A percentile compares a stretch with the other conserved stretches of the same genome.
These are phyloP conservation scores for Cercis canadensis DNA, from an alignment of 306 rosid species.

Conservation along the genomic window DNA sequence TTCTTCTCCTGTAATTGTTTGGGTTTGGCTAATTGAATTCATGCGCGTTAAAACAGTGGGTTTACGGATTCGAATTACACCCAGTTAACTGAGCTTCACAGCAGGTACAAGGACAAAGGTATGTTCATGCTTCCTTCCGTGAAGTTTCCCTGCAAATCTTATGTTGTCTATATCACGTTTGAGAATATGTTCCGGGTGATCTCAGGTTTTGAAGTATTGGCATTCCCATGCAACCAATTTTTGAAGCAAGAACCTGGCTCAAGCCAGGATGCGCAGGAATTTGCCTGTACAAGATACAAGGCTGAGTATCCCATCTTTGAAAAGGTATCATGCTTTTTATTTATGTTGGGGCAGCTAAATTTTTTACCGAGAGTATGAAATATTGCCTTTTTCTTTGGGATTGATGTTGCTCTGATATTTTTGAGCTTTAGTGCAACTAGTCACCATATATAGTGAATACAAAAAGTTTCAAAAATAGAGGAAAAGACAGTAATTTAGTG, in stretches of 20 bases:
- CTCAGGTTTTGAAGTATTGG: conserved; percentile 88
- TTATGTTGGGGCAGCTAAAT: conserved; percentile 12
- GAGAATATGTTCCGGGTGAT: conserved; percentile 7
- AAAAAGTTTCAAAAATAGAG: conserved; percentile 5
- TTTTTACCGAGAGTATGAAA: background rate
- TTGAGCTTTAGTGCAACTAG: background rate
- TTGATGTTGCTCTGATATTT: background rate
- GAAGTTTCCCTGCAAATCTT: too few relatives aligned
- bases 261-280: conserved; percentile 68
- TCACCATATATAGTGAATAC: background rate
- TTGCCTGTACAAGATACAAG: conserved; percentile 81
- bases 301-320: conserved; percentile 90
- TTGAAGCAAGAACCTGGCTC: conserved; percentile 86
- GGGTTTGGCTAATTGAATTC: conserved; percentile 33
- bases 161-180: background rate
- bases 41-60: conserved; percentile 48
- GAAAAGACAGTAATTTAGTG: background rate
- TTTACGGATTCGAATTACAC: conserved; percentile 81
- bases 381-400: background rate
- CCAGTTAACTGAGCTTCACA: conserved; percentile 79
- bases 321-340: conserved; percentile 59
- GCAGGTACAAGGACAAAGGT: conserved; percentile 72
- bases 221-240: conserved; percentile 97
- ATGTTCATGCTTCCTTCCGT: background rate
- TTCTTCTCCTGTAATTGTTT: too few relatives aligned